These are phyloP conservation scores for Schizosaccharomyces osmophilus DNA, from an alignment of 805 yeast genomes.

Conservation along the genomic window DNA sequence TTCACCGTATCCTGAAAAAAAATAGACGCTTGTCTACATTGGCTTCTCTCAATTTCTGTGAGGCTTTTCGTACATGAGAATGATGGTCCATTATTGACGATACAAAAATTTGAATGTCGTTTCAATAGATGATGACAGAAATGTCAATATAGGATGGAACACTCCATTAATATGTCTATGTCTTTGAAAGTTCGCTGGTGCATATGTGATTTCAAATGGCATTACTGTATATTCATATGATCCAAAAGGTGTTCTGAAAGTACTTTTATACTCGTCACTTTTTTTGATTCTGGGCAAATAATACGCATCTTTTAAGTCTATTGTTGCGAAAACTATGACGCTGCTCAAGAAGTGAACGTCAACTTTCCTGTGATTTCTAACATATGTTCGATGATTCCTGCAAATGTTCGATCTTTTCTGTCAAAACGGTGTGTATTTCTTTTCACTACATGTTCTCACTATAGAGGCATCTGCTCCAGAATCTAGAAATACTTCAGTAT, in stretches of 20 bases:
- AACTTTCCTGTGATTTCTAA: too few species aligned
- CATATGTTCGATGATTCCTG: too few species aligned
- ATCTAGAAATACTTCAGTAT: too few species aligned
- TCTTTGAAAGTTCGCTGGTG: constrained; percentile 10
- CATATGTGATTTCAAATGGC: constrained; percentile 12
- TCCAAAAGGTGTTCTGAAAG: constrained; percentile 8
- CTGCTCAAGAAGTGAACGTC: too few species aligned
- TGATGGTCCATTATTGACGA: constrained; percentile 2
- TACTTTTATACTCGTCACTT: constrained; percentile 7
- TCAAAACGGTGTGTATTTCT: too few species aligned
- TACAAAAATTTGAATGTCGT: constrained; percentile 8
- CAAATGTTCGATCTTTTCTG: too few species aligned
- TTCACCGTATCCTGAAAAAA: constrained; percentile 1
- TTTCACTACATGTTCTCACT: too few species aligned
- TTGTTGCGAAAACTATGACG: constrained; percentile 5
- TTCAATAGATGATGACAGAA: constrained; percentile 7
- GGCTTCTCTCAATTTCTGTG: not conserved
- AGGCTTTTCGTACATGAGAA: not conserved
- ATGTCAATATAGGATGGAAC: not conserved
- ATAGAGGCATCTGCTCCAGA: too few species aligned
- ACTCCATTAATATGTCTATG: constrained; percentile 4
- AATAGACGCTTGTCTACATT: constrained; percentile 5
- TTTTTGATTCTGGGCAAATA: constrained; percentile 13
- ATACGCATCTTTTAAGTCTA: constrained; percentile 9
- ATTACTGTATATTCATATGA: constrained; percentile 10